A percentile compares a stretch with the other conserved stretches of the same genome.
These are phyloP conservation scores for Scheffersomyces segobiensis DNA, from an alignment of 1,139 yeast genomes.

Conservation along the genomic window DNA sequence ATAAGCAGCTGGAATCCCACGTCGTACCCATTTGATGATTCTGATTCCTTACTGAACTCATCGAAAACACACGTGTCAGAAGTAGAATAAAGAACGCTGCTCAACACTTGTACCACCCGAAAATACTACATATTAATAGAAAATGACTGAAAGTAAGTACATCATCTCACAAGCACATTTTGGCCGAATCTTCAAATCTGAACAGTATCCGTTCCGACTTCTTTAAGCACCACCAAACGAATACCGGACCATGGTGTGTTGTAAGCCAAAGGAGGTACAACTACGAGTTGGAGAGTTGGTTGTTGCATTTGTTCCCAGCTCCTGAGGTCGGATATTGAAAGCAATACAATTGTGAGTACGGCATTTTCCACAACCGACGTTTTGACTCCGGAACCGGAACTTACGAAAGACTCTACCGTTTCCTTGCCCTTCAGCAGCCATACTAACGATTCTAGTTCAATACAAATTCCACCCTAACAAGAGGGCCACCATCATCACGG, in stretches of 20 bases:
- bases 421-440: neutral
- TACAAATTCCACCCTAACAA: slow-evolving; percentile 57
- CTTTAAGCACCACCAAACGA: neutral
- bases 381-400: too few relatives aligned
- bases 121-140: neutral
- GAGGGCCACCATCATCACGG: slow-evolving; percentile 66
- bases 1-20: neutral
- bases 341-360: too few relatives aligned
- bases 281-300: neutral
- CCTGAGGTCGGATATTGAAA: neutral
- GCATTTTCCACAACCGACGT: too few relatives aligned
- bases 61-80: neutral
- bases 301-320: neutral
- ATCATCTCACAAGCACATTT: neutral
- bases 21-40: neutral
- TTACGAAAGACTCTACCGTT: neutral
- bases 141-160: neutral
- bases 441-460: slow-evolving; percentile 9
- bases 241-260: neutral
- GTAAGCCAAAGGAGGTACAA: too few relatives aligned
- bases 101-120: neutral
- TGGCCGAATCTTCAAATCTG: neutral
- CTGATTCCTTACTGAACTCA: neutral
- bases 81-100: neutral
- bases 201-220: neutral